Evolutionary conservation across 768 basidiomycete genomes (phyloP), one percentile per base, ranked within the genome.

Genomic region (Mycena chlorophos): DNA sequence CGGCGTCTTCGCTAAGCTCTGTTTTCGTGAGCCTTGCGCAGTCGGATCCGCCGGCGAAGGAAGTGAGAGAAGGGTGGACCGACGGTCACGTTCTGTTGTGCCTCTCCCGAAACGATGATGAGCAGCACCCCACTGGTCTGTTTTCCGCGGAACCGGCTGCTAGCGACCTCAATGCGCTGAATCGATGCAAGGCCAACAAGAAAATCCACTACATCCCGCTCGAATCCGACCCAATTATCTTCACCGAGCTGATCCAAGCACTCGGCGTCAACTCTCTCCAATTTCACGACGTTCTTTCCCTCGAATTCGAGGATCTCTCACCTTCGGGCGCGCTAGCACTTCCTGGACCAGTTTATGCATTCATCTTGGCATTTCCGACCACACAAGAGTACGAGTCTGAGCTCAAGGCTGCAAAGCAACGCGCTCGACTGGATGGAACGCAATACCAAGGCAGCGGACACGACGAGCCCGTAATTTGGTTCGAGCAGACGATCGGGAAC

Each of bases 221-320:
- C 12, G 74, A 75, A 66, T 74, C 69, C 17, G 69, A 75, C 29
- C 74, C 74, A 8, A 59, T 63, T 34, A 67, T 75, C 22, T 74
- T 75, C 63, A 74, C 73, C 2, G 55, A 66, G 19, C 60, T 75
- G 43, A 69, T 72, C 20, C 62, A 59, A 19, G 63, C 62, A n/a
- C 63, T 75, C 4, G 73, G 73, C 1, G 64, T 70, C 14, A 51
- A 57, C 31, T 45, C 53, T 8, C 66, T 73, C 37, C 55, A 67
- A 28, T 72, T 74, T 60, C 66, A 67, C 26, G 74, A 74, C 54
- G 68, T 75, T 17, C 65, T 61, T 43, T 73, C 72, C 16, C 28
- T 75, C 38, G 71, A 72, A 42, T 63, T 68, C 30, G 64, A 68
- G 1, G 71, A 72, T 37, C 62, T 74, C 37, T 52, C 72, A 20